A percentile compares a stretch with the other conserved stretches of the same genome.
These are phyloP conservation scores for Stylonectria norvegica DNA, from an alignment of 2,329 filamentous ascomycete species.

Conservation along the genomic window DNA sequence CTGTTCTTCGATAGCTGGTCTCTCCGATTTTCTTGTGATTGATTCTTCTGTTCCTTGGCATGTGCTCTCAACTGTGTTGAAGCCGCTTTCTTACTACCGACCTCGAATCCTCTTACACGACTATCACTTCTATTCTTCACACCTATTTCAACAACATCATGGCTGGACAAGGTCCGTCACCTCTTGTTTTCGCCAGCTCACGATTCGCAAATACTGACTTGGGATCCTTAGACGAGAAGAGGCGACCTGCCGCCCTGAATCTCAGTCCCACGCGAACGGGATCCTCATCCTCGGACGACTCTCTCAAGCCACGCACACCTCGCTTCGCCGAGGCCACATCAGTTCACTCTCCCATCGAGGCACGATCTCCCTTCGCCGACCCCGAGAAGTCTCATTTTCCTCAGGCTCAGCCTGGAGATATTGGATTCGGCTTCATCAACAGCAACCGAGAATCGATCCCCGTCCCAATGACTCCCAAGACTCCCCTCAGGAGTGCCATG, in stretches of 20 bases:
- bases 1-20: conserved; percentile 54
- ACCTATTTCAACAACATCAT: conserved; percentile 27
- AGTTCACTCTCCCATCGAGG: conserved; percentile 72
- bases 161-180: conserved; percentile 39
- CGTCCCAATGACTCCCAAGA: conserved; percentile 66
- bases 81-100: conserved; percentile 10
- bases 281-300: conserved; percentile 50
- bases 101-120: conserved; percentile 10
- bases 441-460: conserved; percentile 57
- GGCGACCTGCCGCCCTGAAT: conserved; percentile 54
- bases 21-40: conserved; percentile 42
- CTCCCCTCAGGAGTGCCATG: conserved; percentile 85
- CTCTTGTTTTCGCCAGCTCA: conserved; percentile 1
- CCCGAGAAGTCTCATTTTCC: conserved; percentile 52
- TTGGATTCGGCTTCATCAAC: conserved; percentile 94
- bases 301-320: conserved; percentile 68
- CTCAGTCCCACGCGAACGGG: conserved; percentile 48
- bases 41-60: conserved; percentile 25
- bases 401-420: conserved; percentile 73
- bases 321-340: conserved; percentile 79
- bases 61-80: conserved; percentile 27
- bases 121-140: conserved; percentile 4
- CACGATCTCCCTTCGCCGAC: conserved; percentile 56
- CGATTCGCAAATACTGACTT: conserved; percentile 22
- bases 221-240: conserved; percentile 46